Conservation (phyloP, 2,329 filamentous ascomycete genomes). For the Endothia cerciana region DNA sequence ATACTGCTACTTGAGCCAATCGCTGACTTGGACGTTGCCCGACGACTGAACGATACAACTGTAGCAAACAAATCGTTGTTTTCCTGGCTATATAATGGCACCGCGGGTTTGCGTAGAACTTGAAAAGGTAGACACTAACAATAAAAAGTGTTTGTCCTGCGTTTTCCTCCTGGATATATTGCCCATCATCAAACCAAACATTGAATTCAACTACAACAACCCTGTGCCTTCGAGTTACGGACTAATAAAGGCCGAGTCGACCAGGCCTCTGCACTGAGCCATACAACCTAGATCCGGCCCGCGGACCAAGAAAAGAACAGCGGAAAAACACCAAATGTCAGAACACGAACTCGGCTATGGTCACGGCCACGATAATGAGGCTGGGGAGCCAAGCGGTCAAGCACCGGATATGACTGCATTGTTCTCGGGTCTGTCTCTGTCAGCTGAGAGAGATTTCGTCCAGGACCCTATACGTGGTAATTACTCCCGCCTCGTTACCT, state of each 20-base stretch:
- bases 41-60: no score
- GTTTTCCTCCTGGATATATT: background rate
- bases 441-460: background rate
- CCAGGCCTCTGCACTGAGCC: background rate
- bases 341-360: background rate
- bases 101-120: no score
- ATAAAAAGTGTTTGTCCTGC: background rate
- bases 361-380: background rate
- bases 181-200: background rate
- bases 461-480: background rate
- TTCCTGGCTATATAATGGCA: no score
- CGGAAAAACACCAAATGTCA: background rate
- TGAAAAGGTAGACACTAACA: no score
- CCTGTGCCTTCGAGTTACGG: background rate
- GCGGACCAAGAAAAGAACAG: background rate
- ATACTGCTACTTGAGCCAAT: no score
- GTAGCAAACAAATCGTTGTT: no score
- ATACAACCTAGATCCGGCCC: background rate
- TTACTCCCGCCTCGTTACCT: background rate
- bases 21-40: no score
- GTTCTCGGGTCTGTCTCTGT: background rate
- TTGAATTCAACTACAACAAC: background rate
- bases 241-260: background rate
- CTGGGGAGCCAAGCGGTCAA: background rate
- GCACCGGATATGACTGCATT: background rate